Evolutionary conservation across 208 protist species (phyloP).

Genomic region (Blechomonas ayalai): DNA sequence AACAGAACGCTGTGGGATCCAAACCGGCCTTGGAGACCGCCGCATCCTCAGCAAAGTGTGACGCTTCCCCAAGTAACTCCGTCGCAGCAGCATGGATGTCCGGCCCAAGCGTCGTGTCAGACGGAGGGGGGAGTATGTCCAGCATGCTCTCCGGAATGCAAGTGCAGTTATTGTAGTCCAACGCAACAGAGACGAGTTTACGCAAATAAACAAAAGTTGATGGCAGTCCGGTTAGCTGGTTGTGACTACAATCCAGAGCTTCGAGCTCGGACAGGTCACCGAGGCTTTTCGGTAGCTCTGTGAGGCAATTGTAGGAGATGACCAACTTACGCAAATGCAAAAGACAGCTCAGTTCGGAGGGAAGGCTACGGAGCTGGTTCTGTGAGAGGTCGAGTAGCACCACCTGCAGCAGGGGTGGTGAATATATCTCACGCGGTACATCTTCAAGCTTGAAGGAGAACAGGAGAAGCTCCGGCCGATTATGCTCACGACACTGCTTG

Average conservation of each 20-base stretch:
- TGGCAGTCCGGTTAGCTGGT: slow-evolving; percentile 55
- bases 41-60: too few relatives aligned
- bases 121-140: slow-evolving; percentile 23
- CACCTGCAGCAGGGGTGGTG: slow-evolving; percentile 57
- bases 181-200: slow-evolving; percentile 32
- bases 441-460: slow-evolving; percentile 57
- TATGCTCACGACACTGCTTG: slow-evolving; percentile 34
- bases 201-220: slow-evolving; percentile 57
- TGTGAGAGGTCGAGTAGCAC: slow-evolving; percentile 61
- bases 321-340: slow-evolving; percentile 44
- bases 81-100: background rate
- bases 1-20: too few relatives aligned
- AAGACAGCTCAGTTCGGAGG: slow-evolving; percentile 68
- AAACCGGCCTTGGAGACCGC: too few relatives aligned
- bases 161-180: slow-evolving; percentile 83
- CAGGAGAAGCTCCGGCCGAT: slow-evolving; percentile 47
- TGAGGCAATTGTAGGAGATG: slow-evolving; percentile 79
- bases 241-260: slow-evolving; percentile 75
- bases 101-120: too few relatives aligned
- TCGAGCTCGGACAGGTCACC: slow-evolving; percentile 59
- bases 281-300: slow-evolving; percentile 59
- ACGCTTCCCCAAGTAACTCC: too few relatives aligned
- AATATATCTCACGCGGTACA: slow-evolving; percentile 65
- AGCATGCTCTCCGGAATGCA: slow-evolving; percentile 60
- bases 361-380: slow-evolving; percentile 56